Conservation (phyloP, 169 alveolate genomes). For the Plasmodium gonderi region DNA sequence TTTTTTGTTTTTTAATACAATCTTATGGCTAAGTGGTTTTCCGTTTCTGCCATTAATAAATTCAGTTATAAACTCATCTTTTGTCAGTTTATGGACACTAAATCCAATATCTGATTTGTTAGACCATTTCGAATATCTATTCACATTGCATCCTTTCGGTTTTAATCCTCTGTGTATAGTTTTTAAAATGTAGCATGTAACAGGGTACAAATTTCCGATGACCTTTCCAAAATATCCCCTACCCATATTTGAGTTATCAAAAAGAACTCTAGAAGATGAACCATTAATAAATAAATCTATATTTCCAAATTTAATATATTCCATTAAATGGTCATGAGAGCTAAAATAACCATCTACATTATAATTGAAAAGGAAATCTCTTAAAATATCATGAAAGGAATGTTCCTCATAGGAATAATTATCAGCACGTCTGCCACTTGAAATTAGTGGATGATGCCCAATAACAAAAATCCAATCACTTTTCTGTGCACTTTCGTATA, state of each 20-base stretch:
- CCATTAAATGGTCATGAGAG: constrained; percentile 75
- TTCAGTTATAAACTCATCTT: constrained; percentile 54
- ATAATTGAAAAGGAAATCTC: constrained; percentile 46
- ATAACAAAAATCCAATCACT: constrained; percentile 74
- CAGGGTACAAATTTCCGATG: constrained; percentile 42
- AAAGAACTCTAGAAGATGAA: constrained; percentile 63
- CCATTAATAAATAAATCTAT: constrained; percentile 64
- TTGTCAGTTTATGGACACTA: constrained; percentile 40
- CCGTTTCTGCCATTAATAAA: constrained; percentile 65
- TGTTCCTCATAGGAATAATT: constrained; percentile 61
- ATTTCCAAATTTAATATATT: constrained; percentile 38
- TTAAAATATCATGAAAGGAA: constrained; percentile 60
- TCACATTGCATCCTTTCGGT: constrained; percentile 61
- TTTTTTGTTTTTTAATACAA: constrained; percentile 56
- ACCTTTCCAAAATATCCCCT: constrained; percentile 67
- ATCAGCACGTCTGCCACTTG: constrained; percentile 74
- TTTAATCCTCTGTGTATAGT: constrained; percentile 32
- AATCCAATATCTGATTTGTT: constrained; percentile 62
- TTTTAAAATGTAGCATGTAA: constrained; percentile 46
- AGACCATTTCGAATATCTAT: constrained; percentile 60
- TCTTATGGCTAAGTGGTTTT: constrained; percentile 67
- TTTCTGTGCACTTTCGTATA: constrained; percentile 61
- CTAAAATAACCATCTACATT: constrained; percentile 73
- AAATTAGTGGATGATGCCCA: constrained; percentile 73
- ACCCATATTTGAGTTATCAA: constrained; percentile 69